These are phyloP conservation scores for Cytospora piceicola DNA, from an alignment of 2,329 filamentous ascomycete species.

Conservation along the genomic window DNA sequence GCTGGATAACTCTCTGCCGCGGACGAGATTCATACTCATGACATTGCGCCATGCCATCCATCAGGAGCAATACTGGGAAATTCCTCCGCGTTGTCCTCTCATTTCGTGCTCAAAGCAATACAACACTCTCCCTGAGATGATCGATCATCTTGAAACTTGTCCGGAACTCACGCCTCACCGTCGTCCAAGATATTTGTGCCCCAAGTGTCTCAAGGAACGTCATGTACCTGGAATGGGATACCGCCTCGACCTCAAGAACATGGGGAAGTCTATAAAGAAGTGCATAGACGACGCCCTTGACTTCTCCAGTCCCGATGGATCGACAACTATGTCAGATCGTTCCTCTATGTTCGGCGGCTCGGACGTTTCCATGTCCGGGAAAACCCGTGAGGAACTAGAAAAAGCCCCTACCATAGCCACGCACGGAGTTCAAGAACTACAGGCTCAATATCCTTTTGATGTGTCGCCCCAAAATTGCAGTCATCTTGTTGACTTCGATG, in stretches of 20 bases:
- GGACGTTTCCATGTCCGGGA: not conserved
- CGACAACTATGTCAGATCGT: not conserved
- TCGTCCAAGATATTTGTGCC: not conserved
- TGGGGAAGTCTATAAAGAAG: not conserved
- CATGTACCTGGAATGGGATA: not conserved
- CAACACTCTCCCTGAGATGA: not conserved
- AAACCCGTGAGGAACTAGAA: not conserved
- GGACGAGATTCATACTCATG: not conserved
- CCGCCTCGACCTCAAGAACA: not conserved
- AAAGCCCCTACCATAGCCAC: not conserved
- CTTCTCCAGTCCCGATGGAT: not conserved
- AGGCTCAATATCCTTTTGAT: not conserved
- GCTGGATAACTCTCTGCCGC: not conserved
- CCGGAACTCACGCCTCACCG: not conserved
- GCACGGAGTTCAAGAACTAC: not conserved
- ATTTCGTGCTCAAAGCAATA: not conserved
- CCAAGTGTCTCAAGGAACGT: not conserved
- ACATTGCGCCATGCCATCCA: not conserved
- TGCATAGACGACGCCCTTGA: not conserved
- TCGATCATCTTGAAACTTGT: not conserved
- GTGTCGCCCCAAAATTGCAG: not conserved
- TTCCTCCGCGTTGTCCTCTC: not conserved
- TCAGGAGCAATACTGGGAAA: not conserved
- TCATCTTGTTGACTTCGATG: not conserved
- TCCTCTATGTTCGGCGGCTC: not conserved